phyloP scores from a whole-genome alignment of 371 early-diverging fungal genomes.

The Basidiobolus meristosporus region DNA sequence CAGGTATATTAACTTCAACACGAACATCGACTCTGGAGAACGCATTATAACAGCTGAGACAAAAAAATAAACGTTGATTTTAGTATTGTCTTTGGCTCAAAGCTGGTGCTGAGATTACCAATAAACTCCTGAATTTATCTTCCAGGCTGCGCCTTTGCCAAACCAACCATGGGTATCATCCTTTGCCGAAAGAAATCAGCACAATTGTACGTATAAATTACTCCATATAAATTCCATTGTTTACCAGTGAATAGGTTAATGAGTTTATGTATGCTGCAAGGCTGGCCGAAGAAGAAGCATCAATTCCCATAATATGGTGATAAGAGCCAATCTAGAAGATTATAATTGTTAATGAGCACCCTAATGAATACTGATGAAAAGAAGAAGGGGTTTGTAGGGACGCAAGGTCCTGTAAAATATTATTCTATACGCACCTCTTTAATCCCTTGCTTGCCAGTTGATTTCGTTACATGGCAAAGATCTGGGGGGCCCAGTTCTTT shows the following conservation, averaged over 20 bases:
- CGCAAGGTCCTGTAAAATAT: too few relatives aligned
- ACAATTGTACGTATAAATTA: not conserved
- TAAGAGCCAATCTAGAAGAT: conserved; percentile 53
- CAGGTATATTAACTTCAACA: conserved; percentile 91
- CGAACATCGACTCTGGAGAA: conserved; percentile 90
- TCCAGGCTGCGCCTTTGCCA: conserved; percentile 38
- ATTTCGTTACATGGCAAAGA: conserved; percentile 81
- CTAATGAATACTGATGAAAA: too few relatives aligned
- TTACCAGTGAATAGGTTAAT: conserved; percentile 73
- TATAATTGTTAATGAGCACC: not conserved
- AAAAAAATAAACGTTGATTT: not conserved
- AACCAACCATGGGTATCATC: conserved; percentile 52
- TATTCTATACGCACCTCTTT: too few relatives aligned
- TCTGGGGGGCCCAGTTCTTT: conserved; percentile 94
- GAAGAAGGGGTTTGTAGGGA: too few relatives aligned
- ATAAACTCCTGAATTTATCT: conserved; percentile 47
- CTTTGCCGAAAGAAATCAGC: conserved; percentile 4
- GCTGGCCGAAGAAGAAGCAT: conserved; percentile 86
- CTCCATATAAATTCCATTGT: too few relatives aligned
- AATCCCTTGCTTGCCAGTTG: conserved; percentile 52
- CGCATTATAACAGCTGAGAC: conserved; percentile 80
- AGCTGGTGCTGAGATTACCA: conserved; percentile 17
- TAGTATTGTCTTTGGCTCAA: not conserved
- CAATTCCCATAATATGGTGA: conserved; percentile 81
- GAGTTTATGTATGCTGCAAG: conserved; percentile 90